Evolutionary conservation across 345 rosid species (phyloP).

Genomic region (Populus davidiana): DNA sequence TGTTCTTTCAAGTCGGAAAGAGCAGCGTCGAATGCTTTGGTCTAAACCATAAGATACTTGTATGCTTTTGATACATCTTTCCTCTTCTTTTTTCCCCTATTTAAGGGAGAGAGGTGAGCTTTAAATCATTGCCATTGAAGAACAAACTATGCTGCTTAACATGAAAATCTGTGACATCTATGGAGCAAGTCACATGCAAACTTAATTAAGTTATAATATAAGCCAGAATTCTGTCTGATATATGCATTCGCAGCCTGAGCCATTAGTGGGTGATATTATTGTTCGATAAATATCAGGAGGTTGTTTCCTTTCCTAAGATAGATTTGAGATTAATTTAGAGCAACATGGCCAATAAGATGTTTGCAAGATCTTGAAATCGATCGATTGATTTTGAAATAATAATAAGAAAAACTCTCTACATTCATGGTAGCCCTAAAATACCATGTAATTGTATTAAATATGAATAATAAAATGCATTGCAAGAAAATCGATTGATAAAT

Average conservation of each 20-base stretch:
- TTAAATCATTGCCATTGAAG: neutral
- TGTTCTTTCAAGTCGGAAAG: slow-evolving; percentile 38
- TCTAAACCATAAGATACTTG: slow-evolving; percentile 16
- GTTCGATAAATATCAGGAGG: neutral
- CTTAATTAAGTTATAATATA: neutral
- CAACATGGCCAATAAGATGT: neutral
- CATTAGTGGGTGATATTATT: neutral
- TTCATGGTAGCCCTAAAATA: too few species aligned
- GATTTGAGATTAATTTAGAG: neutral
- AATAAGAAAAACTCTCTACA: neutral
- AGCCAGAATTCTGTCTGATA: neutral
- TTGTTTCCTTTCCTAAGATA: neutral
- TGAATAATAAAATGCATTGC: too few species aligned
- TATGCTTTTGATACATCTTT: slow-evolving; percentile 31
- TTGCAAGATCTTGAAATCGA: neutral
- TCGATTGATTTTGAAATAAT: neutral
- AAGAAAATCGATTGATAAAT: neutral
- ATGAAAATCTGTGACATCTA: neutral
- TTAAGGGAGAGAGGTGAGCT: neutral
- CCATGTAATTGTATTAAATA: too few species aligned
- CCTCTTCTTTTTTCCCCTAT: neutral
- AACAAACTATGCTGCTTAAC: neutral
- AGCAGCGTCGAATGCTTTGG: slow-evolving; percentile 28
- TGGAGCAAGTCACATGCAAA: slow-evolving; percentile 8
- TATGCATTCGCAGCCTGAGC: neutral